Conservation (phyloP, 495 filamentous ascomycete species). For the Xylaria venustula region DNA sequence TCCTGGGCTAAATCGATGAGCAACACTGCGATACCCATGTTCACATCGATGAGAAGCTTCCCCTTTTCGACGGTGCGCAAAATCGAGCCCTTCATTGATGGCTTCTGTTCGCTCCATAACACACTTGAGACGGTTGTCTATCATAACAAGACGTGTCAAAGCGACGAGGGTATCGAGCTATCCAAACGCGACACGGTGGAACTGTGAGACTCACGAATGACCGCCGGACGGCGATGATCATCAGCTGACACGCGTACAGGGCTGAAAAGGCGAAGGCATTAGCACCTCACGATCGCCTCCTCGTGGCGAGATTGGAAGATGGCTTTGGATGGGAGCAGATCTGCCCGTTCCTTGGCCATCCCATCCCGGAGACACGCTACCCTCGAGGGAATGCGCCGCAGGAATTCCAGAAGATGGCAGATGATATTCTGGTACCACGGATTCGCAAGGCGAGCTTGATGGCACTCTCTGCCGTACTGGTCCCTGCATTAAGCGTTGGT, state of each 20-base stretch:
- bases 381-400: constrained; percentile 27
- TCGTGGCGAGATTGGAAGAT: constrained; percentile 23
- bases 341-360: constrained; percentile 30
- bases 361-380: constrained; percentile 27
- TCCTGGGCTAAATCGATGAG: constrained; percentile 31
- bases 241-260: constrained; percentile 7
- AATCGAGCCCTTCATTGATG: constrained; percentile 9
- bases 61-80: constrained; percentile 12
- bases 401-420: constrained; percentile 21
- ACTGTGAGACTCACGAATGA: constrained; percentile 2
- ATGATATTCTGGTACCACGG: constrained; percentile 27
- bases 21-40: constrained; percentile 9
- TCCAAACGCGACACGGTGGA: constrained; percentile 1
- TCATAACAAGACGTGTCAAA: constrained; percentile 9
- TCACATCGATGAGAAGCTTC: constrained; percentile 11
- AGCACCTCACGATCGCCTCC: constrained; percentile 14
- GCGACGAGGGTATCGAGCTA: neutral
- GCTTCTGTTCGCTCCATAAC: constrained; percentile 15
- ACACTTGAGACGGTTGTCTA: constrained; percentile 9
- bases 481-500: constrained; percentile 7
- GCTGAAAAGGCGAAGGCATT: constrained; percentile 12
- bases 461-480: constrained; percentile 1
- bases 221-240: too few relatives aligned
- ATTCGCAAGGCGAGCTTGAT: constrained; percentile 3
- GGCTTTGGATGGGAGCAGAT: constrained; percentile 35